A percentile compares a stretch with the other conserved stretches of the same genome.
Conservation (phyloP, 2,329 filamentous ascomycete species). For the Colletotrichum cordylinicola region DNA sequence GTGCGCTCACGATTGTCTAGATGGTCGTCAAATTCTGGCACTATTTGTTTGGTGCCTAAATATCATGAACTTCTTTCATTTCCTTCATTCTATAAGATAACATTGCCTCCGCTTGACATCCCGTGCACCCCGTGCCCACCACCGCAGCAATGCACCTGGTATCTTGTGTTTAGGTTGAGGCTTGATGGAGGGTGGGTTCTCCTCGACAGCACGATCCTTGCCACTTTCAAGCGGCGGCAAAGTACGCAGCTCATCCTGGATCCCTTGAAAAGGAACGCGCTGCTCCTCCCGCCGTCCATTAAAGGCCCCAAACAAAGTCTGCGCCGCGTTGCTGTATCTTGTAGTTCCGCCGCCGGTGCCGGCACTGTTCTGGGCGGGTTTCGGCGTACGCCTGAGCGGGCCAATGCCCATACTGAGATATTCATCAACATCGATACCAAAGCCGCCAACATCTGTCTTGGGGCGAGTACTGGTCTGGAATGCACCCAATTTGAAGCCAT, state of each 20-base stretch:
- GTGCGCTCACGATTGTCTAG: background rate
- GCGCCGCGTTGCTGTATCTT: too few relatives aligned
- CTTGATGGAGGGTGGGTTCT: background rate
- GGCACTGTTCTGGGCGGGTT: background rate
- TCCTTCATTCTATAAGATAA: background rate
- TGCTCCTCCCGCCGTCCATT: too few relatives aligned
- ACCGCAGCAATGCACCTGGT: background rate
- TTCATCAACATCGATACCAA: background rate
- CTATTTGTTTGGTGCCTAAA: background rate
- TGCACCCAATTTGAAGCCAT: background rate
- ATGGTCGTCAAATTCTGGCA: background rate
- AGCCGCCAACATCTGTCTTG: background rate
- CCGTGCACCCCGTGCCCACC: background rate
- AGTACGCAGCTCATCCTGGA: too few relatives aligned
- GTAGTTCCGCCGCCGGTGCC: too few relatives aligned
- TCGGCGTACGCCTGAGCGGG: background rate
- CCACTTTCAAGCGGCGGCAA: too few relatives aligned
- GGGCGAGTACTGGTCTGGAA: background rate
- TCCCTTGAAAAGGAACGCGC: too few relatives aligned
- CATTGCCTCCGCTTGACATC: background rate
- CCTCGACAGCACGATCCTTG: too few relatives aligned
- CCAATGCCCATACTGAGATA: background rate
- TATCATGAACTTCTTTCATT: background rate
- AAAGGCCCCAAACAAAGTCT: too few relatives aligned
- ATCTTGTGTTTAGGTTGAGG: background rate